phyloP scores from a whole-genome alignment of 2,329 filamentous ascomycete species.

The Septoria linicola region DNA sequence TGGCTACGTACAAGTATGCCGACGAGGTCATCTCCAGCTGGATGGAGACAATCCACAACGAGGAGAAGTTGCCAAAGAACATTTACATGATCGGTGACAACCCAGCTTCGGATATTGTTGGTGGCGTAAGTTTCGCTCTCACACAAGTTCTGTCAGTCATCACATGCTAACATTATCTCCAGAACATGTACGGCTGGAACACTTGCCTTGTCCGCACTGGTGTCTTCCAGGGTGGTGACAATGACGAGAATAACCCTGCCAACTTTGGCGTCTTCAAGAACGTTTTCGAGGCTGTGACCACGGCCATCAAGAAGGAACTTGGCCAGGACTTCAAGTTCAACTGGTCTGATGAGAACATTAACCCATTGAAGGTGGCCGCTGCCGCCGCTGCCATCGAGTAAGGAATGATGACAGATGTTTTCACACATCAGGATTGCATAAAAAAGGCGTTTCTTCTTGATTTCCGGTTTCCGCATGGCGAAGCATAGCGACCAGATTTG shows the following conservation, averaged over 20 bases:
- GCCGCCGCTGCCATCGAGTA: slow-evolving; percentile 32
- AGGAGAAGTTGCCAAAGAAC: slow-evolving; percentile 66
- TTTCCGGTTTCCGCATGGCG: neutral
- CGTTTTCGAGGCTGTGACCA: slow-evolving; percentile 68
- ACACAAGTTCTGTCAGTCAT: neutral
- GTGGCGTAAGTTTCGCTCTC: slow-evolving; percentile 46
- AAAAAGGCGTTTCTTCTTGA: neutral
- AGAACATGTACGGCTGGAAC: slow-evolving; percentile 79
- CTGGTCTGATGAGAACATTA: slow-evolving; percentile 66
- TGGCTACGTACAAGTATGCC: slow-evolving; percentile 76
- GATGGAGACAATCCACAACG: slow-evolving; percentile 75
- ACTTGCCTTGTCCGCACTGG: slow-evolving; percentile 75
- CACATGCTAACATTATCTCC: slow-evolving; percentile 5
- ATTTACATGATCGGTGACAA: slow-evolving; percentile 78
- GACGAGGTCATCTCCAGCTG: slow-evolving; percentile 70
- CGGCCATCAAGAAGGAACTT: slow-evolving; percentile 66
- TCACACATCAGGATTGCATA: neutral
- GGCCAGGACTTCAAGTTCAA: slow-evolving; percentile 72
- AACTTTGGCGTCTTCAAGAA: slow-evolving; percentile 74
- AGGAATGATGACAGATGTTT: neutral
- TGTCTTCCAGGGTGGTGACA: slow-evolving; percentile 74
- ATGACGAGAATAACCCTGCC: slow-evolving; percentile 74
- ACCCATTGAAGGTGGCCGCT: slow-evolving; percentile 55
- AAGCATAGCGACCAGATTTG: slow-evolving; percentile 2
- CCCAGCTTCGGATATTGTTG: slow-evolving; percentile 70